Base-by-base conservation (phyloP, 345 rosid genomes). In the Acer campestre region DNA sequence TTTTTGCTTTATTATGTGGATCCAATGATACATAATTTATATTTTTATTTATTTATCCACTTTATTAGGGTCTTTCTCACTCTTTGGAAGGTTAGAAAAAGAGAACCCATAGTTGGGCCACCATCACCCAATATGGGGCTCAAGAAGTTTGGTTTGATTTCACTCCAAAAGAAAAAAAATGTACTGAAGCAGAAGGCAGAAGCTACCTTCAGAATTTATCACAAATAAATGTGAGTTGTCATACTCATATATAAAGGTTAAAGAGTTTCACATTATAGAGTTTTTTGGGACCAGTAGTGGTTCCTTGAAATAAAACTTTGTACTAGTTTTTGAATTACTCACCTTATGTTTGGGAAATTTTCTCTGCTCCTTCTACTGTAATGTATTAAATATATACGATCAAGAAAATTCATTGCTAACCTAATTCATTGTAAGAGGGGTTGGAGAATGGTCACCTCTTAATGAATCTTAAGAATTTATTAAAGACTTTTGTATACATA, bases 1-100 rank as follows among this genome's bases (percentile, higher is more conserved):
- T 85, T 82, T 84, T 82, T 68, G 66, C 75, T 82, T 84, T 74
- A 69, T 59, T 42, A 74, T 79, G 84, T 69, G 87, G 88, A 84
- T 87, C 90, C 88, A 89, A 85, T 84, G 81, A 82, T 77, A 18
- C 63, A 14, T 16, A 14, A n/a, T 16, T n/a, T 80, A 79, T 78
- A 40, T 56, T 42, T 73, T 42, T 58, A 48, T 48, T 4, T 65
- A 8, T 35, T 20, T 65, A 73, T 59, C 14, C 12, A 46, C 49
- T 46, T 46, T 46, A 46, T 46, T 46, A n/a, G 22, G 78, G 80
- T 67, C 59, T 75, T 71, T 68, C 76, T 76, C 75, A 6, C 70
- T 40, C 79, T 58, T 77, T 67, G 77, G 51, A 80, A 74, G 71
- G 42, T 27, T 58, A 51, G 59, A 61, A 53, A 46, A 64, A 59